Base-by-base conservation (phyloP, 805 yeast genomes). In the Pichia scutulata region DNA sequence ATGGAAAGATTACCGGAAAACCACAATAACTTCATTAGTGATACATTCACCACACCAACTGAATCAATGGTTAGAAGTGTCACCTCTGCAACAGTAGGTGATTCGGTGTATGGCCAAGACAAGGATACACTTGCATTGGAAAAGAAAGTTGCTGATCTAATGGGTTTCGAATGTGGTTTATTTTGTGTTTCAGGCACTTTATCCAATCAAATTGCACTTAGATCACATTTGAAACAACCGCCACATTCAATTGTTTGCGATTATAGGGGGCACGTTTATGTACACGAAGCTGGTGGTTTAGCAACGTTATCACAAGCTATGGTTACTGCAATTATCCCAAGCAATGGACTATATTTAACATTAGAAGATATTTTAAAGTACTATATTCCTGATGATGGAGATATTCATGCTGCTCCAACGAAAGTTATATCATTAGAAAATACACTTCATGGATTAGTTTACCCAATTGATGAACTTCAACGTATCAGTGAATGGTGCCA, bases 11-110 rank as follows among this genome's bases (percentile, higher is more conserved):
- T 49, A 39, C 49, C 48, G 18, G 52, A 53, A 24, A 51, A 46
- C 46, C 69, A 65, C 56, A 78, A 77, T 63, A 84, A 80, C 56
- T 73, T 79, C 57, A 72, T 83, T 65, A 76, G 92, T 60, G 98
- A 90, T 66, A 90, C 97, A 1, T 88, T 89, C 75, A 89, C 97
- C 4, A 85, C 86, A 13, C 97, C 97, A 22, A 80, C 96, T 0
- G 70, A 71, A 33, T 72, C 78, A 40, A 88, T 89, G 92, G 63
- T 85, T 19, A 73, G 76, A 50, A 81, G 89, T 43, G 80, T 78
- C 43, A 46, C 71, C 25, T 57, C 63, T 7, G 77, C 86, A 26
- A 69, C 90, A 1, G 73, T 78, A 44, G 97, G 97, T 42, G 97
- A 90, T 62, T 77, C 92, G 10, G 97, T 90, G n/a, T 88, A 88